Evolutionary conservation across 169 alveolate species (phyloP), one percentile per base, ranked within the genome.

Genomic region (Cystoisospora suis): DNA sequence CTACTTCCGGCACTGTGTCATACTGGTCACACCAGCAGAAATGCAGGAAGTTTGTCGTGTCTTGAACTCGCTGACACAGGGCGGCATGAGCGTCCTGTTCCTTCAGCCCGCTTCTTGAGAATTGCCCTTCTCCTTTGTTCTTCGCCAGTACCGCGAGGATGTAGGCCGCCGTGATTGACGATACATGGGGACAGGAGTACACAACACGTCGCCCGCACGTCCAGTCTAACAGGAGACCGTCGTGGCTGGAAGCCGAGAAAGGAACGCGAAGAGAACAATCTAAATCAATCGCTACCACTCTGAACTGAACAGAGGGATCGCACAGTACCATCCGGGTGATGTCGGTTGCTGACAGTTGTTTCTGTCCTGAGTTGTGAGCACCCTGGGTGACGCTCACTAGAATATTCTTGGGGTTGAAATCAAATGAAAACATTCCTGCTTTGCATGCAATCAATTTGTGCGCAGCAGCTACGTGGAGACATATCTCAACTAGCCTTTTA

Each of bases 251-350:
- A 40, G 61, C n/a, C 23, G 91, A 86, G 58, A 86, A 86, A 3
- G 91, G 91, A 3, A 86, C 75, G 34, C 56, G 36, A 32, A 86
- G 75, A 17, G 91, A 86, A 58, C 91, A 86, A 44, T 86, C 91
- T 36, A 86, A 42, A 86, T 86, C 91, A 7, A 86, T 86, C 12
- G 91, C 91, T 4, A 86, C 91, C 7, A 86, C 91, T 3, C 91
- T 47, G 34, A 86, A 47, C 0, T 0, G 7, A 2, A 45, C 91
- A 5, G n/a, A 3, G 9, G 91, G 91, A 29, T 72, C 36, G 23
- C 79, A 23, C 29, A 86, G 79, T 0, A 58, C 86, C 38, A 47
- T 46, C 47, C 79, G 85, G 20, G 91, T 70, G 23, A 86, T 46
- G 17, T 86, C 91, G 45, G 79, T 32, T 36, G 91, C 86, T 29